phyloP scores from a whole-genome alignment of 2,329 filamentous ascomycete genomes.

The Lanzia echinophila region DNA sequence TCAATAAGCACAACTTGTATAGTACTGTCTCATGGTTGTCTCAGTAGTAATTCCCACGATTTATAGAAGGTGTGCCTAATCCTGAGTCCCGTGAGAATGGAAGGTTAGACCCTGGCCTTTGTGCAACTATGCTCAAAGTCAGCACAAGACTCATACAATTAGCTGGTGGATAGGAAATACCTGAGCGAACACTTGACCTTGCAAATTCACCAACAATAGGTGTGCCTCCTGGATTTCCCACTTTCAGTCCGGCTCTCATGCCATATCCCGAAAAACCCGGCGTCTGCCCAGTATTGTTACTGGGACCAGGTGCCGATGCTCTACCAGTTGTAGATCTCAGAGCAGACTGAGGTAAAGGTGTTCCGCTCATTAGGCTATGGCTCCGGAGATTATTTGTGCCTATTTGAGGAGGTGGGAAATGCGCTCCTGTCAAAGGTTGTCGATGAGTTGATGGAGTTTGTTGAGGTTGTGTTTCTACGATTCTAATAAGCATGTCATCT shows the following conservation, averaged over 20 bases:
- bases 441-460: slow-evolving; percentile 29
- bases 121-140: slow-evolving; percentile 20
- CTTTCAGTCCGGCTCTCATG: slow-evolving; percentile 31
- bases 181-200: slow-evolving; percentile 20
- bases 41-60: slow-evolving; percentile 5
- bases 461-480: slow-evolving; percentile 18
- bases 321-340: slow-evolving; percentile 9
- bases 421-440: slow-evolving; percentile 20
- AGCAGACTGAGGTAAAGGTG: slow-evolving; percentile 17
- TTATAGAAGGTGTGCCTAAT: slow-evolving; percentile 14
- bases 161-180: slow-evolving; percentile 17
- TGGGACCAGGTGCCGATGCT: slow-evolving; percentile 18
- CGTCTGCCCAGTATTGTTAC: slow-evolving; percentile 13
- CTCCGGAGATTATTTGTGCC: slow-evolving; percentile 17
- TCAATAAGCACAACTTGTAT: neutral
- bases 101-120: slow-evolving; percentile 17
- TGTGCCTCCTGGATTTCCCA: slow-evolving; percentile 24
- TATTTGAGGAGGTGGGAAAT: slow-evolving; percentile 12
- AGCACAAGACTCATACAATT: neutral
- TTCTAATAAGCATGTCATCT: neutral
- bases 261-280: slow-evolving; percentile 28
- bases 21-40: neutral
- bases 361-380: slow-evolving; percentile 11
- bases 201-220: slow-evolving; percentile 7
- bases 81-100: slow-evolving; percentile 10